Evolutionary conservation across 148 eudicot genomes (phyloP), one percentile per base, ranked within the genome.

Genomic region (Tetragonia tetragonoides): DNA sequence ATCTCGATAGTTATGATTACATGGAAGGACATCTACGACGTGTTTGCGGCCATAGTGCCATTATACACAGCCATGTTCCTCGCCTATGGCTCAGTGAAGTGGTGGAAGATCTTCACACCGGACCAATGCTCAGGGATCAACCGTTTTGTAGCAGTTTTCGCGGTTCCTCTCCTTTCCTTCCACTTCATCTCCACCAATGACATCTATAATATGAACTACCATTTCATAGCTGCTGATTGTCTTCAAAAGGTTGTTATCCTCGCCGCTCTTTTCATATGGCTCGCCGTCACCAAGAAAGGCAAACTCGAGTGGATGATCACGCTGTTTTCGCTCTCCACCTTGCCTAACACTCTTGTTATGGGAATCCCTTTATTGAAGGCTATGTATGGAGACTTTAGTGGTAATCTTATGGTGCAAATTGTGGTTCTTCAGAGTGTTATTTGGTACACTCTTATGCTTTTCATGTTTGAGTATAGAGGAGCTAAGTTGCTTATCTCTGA

Each of bases 71-170:
- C 99, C 23, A 95, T 95, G 99, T 77, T 93, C 40, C 78, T 95
- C 66, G 99, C 99, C 60, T 95, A 95, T 68, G 99, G 97, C 0
- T 95, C 99, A 0, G 99, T 95, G 37, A 68, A 88, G 41, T 95
- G 99, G 99, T 95, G 99, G 99, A 90, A 89, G 81, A 95, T 93
- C 87, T 95, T 95, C 86, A 93, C 99, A 4, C 98, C 99, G 0
- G 98, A 93, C 61, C 99, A 95, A 59, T 95, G 99, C 86, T 91
- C 99, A 1, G 99, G 99, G 12, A 95, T 95, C 75, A 95, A 95
- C 84, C 95, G 97, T 0, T 95, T 95, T 21, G 99, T 95, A 0
- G 99, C 98, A 0, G 95, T 93, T 11, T 95, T 95, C 46, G 99
- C 98, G 0, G 97, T 95, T 6, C 99, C 99, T 0, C 80, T 95